These are phyloP conservation scores for Chlamydomonas sp. DNA, from an alignment of 139 green algal species.

Conservation along the genomic window DNA sequence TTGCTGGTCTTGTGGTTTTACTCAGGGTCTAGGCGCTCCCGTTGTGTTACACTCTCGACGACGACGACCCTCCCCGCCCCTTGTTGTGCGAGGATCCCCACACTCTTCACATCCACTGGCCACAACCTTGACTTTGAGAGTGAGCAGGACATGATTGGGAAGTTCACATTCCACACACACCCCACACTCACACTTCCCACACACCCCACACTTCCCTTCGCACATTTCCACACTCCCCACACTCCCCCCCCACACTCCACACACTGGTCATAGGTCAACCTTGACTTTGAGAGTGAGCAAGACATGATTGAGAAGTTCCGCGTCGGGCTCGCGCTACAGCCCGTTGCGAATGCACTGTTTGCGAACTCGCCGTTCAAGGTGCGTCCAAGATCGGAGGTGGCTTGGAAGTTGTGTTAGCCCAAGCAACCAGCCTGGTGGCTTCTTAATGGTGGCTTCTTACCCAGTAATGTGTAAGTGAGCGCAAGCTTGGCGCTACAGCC, in stretches of 20 bases:
- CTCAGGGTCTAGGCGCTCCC: too few species aligned
- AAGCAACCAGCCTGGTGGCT: too few species aligned
- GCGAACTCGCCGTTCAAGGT: slow-evolving; percentile 93
- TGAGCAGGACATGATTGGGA: slow-evolving; percentile 94
- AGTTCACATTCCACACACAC: slow-evolving; percentile 55
- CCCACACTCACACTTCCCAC: neutral
- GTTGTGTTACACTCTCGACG: too few species aligned
- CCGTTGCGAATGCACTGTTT: slow-evolving; percentile 95
- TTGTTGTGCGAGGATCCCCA: too few species aligned
- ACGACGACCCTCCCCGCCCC: too few species aligned
- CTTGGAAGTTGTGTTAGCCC: too few species aligned
- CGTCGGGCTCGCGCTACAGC: slow-evolving; percentile 92
- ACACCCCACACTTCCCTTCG: too few species aligned
- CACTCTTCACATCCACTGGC: too few species aligned
- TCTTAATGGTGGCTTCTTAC: too few species aligned
- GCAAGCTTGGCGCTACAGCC: slow-evolving; percentile 93
- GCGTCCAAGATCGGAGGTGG: too few species aligned
- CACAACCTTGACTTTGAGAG: slow-evolving; percentile 96
- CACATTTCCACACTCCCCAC: neutral
- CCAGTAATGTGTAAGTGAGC: slow-evolving; percentile 95
- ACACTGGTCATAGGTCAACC: slow-evolving; percentile 70
- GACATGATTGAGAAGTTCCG: slow-evolving; percentile 98
- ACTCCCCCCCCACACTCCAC: neutral
- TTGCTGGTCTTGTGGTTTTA: too few species aligned
- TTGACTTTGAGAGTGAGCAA: slow-evolving; percentile 90